phyloP scores from a whole-genome alignment of 1,139 yeast species.

The Geotrichum klebahnii region DNA sequence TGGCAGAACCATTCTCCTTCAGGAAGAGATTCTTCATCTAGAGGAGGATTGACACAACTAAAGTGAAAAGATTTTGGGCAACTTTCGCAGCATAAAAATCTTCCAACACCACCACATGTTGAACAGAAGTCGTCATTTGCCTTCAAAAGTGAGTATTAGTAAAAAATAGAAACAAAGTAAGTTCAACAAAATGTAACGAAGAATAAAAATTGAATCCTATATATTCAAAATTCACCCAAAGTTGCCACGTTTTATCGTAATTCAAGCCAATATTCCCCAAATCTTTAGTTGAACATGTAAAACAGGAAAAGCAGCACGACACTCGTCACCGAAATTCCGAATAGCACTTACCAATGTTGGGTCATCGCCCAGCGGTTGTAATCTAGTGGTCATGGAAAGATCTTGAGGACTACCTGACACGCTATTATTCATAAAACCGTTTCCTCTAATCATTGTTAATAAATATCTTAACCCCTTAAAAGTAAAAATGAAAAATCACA shows the following conservation, averaged over 20 bases:
- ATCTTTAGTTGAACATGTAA: background rate
- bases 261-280: background rate
- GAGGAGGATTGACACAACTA: slow-evolving; percentile 85
- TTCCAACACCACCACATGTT: slow-evolving; percentile 83
- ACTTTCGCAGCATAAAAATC: slow-evolving; percentile 86
- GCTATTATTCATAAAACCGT: background rate
- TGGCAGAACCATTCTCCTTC: slow-evolving; percentile 89
- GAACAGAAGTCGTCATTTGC: slow-evolving; percentile 82
- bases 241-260: background rate
- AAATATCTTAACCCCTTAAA: background rate
- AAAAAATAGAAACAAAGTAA: background rate
- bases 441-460: slow-evolving; percentile 4
- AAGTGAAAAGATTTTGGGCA: slow-evolving; percentile 93
- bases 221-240: background rate
- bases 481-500: background rate
- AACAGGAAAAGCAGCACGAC: too few relatives aligned
- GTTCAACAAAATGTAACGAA: background rate
- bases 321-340: too few relatives aligned
- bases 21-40: slow-evolving; percentile 68
- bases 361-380: background rate
- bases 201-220: background rate
- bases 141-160: slow-evolving; percentile 10
- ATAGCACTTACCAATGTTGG: slow-evolving; percentile 8
- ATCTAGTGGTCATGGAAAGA: background rate
- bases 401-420: background rate